Evolutionary conservation across 1,284 basidiomycete species (phyloP), one percentile per base, ranked within the genome.

Genomic region (Ustilago vetiveriae): DNA sequence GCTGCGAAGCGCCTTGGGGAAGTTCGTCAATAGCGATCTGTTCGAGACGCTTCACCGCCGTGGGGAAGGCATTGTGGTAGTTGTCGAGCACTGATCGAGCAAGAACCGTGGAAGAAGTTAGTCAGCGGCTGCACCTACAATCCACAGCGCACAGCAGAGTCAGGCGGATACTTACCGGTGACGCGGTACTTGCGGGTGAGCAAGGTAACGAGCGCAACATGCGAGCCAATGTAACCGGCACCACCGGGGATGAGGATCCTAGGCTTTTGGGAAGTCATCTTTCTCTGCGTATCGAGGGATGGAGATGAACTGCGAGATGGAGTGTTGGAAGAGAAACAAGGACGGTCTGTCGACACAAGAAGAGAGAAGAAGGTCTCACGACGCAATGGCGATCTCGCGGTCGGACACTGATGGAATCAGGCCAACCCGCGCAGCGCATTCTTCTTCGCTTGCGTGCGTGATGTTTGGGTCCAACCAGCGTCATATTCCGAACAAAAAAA

Each of bases 181-280:
- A 96, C 92, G 80, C 91, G 92, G 86, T 91, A 97, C 69, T 88
- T 87, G 62, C 91, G 87, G 19, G 94, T 94, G 77, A 92, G 87
- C 74, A 95, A 90, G 29, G 96, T 85, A 48, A 88, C 86, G 73
- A 91, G 90, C 68, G 94, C 89, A 78, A 96, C 90, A 84, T 98
- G 94, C 38, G 92, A 94, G 79, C 92, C 94, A 89, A 84, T 60
- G 78, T 80, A 82, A 40, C 80, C 80, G 44, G 79, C 79, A 32
- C 79, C 80, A 35, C 80, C 80, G 43, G 80, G 79, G 46, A 81
- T 79, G 68, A 81, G 64, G 48, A 81, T 72, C 23, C 78, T 70
- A 26, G 75, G 66, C 62, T 76, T 80, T 19, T 52, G 45, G n/a
- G 67, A 59, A 42, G 50, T 41, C 67, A 70, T 70, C 6, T 50